A percentile compares a stretch with the other conserved stretches of the same genome.
Evolutionary conservation across 2,329 filamentous ascomycete genomes (phyloP).

Genomic region (Lecanicillium sp.): DNA sequence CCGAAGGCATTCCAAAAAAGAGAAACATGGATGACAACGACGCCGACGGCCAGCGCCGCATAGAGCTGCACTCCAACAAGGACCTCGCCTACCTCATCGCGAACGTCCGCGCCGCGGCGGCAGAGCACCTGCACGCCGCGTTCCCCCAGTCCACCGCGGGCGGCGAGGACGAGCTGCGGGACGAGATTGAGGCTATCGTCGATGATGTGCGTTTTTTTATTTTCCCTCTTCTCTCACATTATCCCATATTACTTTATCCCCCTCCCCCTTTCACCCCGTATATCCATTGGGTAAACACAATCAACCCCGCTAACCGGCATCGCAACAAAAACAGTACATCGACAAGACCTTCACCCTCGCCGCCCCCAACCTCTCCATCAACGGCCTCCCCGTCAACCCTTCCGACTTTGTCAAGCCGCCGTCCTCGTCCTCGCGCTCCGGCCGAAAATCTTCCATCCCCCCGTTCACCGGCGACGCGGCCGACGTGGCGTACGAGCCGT

Average conservation of each 20-base stretch:
- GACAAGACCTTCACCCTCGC: constrained; percentile 53
- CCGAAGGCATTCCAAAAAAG: background rate
- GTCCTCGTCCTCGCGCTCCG: constrained; percentile 16
- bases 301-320: background rate
- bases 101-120: constrained; percentile 63
- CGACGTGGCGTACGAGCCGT: constrained; percentile 47
- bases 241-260: background rate
- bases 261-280: background rate
- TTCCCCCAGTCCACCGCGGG: constrained; percentile 56
- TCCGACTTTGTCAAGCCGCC: constrained; percentile 31
- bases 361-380: constrained; percentile 55
- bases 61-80: constrained; percentile 71
- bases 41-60: constrained; percentile 56
- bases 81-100: constrained; percentile 65
- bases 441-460: constrained; percentile 22
- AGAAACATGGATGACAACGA: constrained; percentile 19
- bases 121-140: constrained; percentile 59
- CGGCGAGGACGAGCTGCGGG: constrained; percentile 51
- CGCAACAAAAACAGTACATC: constrained; percentile 46
- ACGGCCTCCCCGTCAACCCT: constrained; percentile 48
- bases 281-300: too few relatives aligned
- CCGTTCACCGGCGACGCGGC: constrained; percentile 23
- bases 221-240: background rate
- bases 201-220: constrained; percentile 42
- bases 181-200: constrained; percentile 53